Evolutionary conservation across 2,329 filamentous ascomycete species (phyloP), one percentile per base, ranked within the genome.

Genomic region (Lasiodiplodia theobromae): DNA sequence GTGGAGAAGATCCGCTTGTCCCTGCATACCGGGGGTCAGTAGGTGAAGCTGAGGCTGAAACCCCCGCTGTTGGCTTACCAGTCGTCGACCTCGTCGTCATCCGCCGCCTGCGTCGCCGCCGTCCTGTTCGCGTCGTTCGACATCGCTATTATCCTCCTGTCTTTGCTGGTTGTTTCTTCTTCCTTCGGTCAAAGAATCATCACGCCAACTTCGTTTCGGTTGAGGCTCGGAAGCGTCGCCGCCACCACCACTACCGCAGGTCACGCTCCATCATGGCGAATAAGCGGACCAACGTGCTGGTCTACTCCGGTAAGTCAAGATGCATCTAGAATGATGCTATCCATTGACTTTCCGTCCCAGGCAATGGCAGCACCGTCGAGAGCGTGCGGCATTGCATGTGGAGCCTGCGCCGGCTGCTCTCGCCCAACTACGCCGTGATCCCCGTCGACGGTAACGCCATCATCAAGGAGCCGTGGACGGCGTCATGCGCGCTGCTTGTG

Each of bases 1-100:
- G 95, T 98, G 84, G 93, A 97, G 84, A 93, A 97, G 80, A 98
- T 98, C 77, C 96, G 88, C 87, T 97, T 95, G 84, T 98, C 94
- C 95, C 95, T 98, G 78, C 69, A 73, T 73, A 74, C 47, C 62
- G 47, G 67, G 37, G 69, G 60, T 63, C 21, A 60, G 63, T 10
- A 16, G 11, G 21, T 10, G 21, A 54, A 38, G 51, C 16, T 14
- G 23, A 54, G 14, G 21, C n/a, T 16, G 49, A 40, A 18, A 3
- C 11, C 49, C 31, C 51, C 14, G 34, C 68, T 28, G 52, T 53
- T 47, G 71, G 75, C 87, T 81, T 84, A 98, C 96, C 95, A 98
- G 70, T 97, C 95, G 85, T 98, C 96, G 4, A 92, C 92, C 80
- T 97, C 95, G 80, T 97, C 94, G 69, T 95, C 92, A 47, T 89